Percentiles rank a stretch among this genome's conserved stretches.
phyloP scores from a whole-genome alignment of 352 stramenopile genomes.

The Phytophthora rubi region DNA sequence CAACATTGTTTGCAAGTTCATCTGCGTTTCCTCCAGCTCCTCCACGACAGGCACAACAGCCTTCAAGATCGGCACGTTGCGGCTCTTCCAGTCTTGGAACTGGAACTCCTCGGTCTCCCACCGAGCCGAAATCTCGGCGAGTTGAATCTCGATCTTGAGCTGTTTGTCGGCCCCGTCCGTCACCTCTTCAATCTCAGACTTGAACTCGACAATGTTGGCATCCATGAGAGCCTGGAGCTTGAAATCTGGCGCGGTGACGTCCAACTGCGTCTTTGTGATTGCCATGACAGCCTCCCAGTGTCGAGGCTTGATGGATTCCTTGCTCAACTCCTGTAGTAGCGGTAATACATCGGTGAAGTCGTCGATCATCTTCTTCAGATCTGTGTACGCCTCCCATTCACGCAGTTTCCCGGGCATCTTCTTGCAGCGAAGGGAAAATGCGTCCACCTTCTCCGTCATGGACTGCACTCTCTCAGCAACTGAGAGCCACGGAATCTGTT shows the following conservation, averaged over 20 bases:
- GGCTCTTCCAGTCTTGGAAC: constrained; percentile 95
- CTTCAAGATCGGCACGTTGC: constrained; percentile 96
- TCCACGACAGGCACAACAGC: constrained; percentile 96
- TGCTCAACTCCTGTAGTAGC: constrained; percentile 96
- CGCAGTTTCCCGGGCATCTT: constrained; percentile 97
- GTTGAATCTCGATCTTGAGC: constrained; percentile 96
- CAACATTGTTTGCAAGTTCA: constrained; percentile 98
- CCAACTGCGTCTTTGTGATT: constrained; percentile 93
- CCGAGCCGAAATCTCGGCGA: constrained; percentile 93
- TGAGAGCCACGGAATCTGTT: constrained; percentile 95
- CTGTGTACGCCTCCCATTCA: constrained; percentile 97
- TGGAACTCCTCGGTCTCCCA: constrained; percentile 96
- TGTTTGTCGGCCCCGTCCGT: constrained; percentile 98
- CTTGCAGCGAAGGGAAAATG: constrained; percentile 96
- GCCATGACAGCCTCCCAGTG: constrained; percentile 98
- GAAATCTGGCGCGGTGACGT: constrained; percentile 95
- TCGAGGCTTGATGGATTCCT: constrained; percentile 95
- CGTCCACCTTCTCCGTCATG: constrained; percentile 98
- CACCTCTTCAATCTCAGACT: constrained; percentile 97
- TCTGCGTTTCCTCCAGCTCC: constrained; percentile 97
- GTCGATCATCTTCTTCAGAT: constrained; percentile 97
- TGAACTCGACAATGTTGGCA: constrained; percentile 91
- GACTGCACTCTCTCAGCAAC: constrained; percentile 94
- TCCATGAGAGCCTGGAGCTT: constrained; percentile 96
- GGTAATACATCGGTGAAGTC: constrained; percentile 98